Evolutionary conservation across 2,329 filamentous ascomycete genomes (phyloP), one percentile per base, ranked within the genome.

Genomic region (Xylaria multiplex): DNA sequence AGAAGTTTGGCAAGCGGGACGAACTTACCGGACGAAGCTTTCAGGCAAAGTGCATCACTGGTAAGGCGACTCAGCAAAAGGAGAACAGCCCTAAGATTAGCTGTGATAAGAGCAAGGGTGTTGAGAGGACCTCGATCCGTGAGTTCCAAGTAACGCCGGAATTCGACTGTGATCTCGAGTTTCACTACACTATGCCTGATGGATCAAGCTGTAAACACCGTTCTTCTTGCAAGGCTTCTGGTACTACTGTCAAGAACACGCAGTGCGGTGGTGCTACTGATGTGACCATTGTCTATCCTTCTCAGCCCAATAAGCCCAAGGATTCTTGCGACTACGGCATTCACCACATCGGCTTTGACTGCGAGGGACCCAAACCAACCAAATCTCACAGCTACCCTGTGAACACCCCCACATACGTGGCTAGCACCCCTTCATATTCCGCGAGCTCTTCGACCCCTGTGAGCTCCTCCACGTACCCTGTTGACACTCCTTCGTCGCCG

Each of bases 231-330:
- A 87, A 84, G 70, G 82, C 85, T 62, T 82, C 84, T 16, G 92
- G 92, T 74, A 90, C 88, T 65, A 86, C 85, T 53, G 84, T 97
- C 74, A 81, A 88, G 81, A 97, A 97, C 86, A 88, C 83, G 67
- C 93, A 97, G 85, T 98, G 95, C 78, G 95, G 93, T 87, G 94
- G 94, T 80, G 94, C 95, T 70, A 93, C 86, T 77, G 89, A 88
- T 64, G 93, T 97, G 68, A 89, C 87, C 61, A 89, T 97, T 77
- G 81, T 89, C 77, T 88, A 84, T 79, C 85, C 86, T 70, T 79
- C 86, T 65, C 87, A 90, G 76, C 81, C 86, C 69, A 78, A 84
- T 69, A 84, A 85, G 75, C 77, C 82, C 66, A 84, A 88, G 77
- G 80, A 84, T 55, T 81, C 80, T 73, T 96, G 92, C 83, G 85